These are phyloP conservation scores for Rosellinia necatrix DNA, from an alignment of 2,329 filamentous ascomycete genomes.

Conservation along the genomic window DNA sequence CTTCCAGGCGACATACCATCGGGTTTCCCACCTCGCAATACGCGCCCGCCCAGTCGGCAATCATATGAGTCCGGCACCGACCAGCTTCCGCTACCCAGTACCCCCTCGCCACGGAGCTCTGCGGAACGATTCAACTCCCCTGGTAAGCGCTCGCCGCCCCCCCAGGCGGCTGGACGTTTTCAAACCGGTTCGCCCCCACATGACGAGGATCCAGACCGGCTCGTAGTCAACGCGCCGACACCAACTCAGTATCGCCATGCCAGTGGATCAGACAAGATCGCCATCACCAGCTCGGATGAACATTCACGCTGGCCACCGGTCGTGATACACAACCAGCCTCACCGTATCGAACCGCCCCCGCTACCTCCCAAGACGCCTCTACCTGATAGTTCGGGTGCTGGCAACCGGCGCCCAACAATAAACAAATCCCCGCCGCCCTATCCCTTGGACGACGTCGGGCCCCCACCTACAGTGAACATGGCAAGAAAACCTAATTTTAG, in stretches of 20 bases:
- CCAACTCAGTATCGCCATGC: conserved; percentile 62
- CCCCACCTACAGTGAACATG: conserved; percentile 84
- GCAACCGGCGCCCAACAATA: conserved; percentile 41
- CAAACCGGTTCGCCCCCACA: conserved; percentile 35
- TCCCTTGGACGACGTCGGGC: conserved; percentile 75
- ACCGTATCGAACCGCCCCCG: conserved; percentile 67
- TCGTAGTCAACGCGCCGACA: conserved; percentile 61
- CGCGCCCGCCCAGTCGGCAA: conserved; percentile 50
- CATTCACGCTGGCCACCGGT: conserved; percentile 49
- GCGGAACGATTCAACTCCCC: conserved; percentile 50
- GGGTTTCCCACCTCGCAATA: conserved; percentile 42
- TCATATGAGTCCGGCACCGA: conserved; percentile 64
- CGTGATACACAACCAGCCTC: conserved; percentile 40
- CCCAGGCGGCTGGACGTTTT: conserved; percentile 39
- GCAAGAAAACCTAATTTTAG: conserved; percentile 80
- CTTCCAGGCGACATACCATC: conserved; percentile 60
- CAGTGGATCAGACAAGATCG: conserved; percentile 70
- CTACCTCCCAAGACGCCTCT: conserved; percentile 79
- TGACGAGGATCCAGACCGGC: conserved; percentile 55
- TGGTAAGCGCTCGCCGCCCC: conserved; percentile 38
- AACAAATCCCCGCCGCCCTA: conserved; percentile 65
- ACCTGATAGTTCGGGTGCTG: conserved; percentile 51
- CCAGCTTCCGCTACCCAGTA: conserved; percentile 49
- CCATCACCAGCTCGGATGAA: conserved; percentile 65
- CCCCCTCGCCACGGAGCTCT: conserved; percentile 56